phyloP scores from a whole-genome alignment of 164 flowering plant species.

The Umbellularia californica region DNA sequence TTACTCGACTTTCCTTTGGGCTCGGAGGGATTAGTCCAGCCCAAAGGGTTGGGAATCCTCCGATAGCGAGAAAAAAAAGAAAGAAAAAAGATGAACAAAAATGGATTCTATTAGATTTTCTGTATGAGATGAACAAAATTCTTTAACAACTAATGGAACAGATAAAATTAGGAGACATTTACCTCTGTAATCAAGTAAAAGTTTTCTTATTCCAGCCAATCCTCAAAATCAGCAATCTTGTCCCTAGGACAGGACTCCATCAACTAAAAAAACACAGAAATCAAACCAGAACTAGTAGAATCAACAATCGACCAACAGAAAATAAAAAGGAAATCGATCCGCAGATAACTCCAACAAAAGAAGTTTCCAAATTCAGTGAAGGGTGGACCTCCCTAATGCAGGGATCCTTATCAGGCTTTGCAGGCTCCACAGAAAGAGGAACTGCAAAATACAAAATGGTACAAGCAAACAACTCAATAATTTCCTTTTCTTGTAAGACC shows the following conservation, averaged over 20 bases:
- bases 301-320: background rate
- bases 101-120: background rate
- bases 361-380: slow-evolving; percentile 43
- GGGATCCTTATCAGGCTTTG: slow-evolving; percentile 55
- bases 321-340: background rate
- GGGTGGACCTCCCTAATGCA: slow-evolving; percentile 53
- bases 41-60: too few species aligned
- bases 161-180: slow-evolving; percentile 3
- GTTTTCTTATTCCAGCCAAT: slow-evolving; percentile 66
- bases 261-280: slow-evolving; percentile 35
- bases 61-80: too few species aligned
- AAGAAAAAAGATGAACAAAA: background rate
- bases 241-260: slow-evolving; percentile 83
- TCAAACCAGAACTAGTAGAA: background rate
- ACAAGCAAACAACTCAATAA: background rate
- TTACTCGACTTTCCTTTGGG: too few species aligned
- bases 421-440: slow-evolving; percentile 53
- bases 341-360: background rate
- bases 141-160: background rate
- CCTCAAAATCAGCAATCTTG: slow-evolving; percentile 41
- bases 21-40: too few species aligned
- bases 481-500: too few species aligned
- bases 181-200: slow-evolving; percentile 88
- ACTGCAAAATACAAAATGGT: slow-evolving; percentile 33
- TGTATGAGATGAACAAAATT: background rate